Evolutionary conservation across 2,329 filamentous ascomycete species (phyloP), one percentile per base, ranked within the genome.

Genomic region (Cordyceps militaris): DNA sequence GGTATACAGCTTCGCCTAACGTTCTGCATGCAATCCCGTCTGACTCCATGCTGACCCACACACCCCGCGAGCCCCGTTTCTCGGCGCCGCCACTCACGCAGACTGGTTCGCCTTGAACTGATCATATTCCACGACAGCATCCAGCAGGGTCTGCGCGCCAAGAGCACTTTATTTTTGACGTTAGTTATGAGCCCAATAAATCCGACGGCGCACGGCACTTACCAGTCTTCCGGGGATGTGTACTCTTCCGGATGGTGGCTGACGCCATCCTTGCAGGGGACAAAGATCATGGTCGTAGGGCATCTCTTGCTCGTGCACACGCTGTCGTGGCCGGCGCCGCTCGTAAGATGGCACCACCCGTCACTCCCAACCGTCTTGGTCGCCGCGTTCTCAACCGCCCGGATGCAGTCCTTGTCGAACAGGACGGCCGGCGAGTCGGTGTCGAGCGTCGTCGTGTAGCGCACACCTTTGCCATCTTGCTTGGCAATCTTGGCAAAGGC

Each of bases 341-440:
- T 74, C 5, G 68, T 68, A 3, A 76, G 65, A 8, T 67, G 64
- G 21, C 48, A 59, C 65, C 63, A 68, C 34, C 61, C 75, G 64
- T 74, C 69, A 21, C 75, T 66, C 44, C 80, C 78, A 1, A 83
- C 79, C 8, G 84, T 72, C 3, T 76, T 77, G 40, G 70, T 69
- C 0, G 84, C 83, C 34, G 84, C 82, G 48, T 79, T 72, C 58
- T 79, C 74, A 1, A 89, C 84, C 23, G 84, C 86, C 4, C 74
- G 68, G 54, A 90, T 85, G 63, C 87, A 89, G 61, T 85, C 81
- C 0, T 78, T 70, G 61, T 89, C 77, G 67, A 91, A 91, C 24
- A 77, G 78, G 0, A 84, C 79, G 0, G 84, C 83, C 0, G 79
- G 77, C 1, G 75, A 81, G 54, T 83, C 74, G 46, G 83, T 83